Evolutionary conservation across 2,329 filamentous ascomycete genomes (phyloP).

Genomic region (Microdochium nivale): DNA sequence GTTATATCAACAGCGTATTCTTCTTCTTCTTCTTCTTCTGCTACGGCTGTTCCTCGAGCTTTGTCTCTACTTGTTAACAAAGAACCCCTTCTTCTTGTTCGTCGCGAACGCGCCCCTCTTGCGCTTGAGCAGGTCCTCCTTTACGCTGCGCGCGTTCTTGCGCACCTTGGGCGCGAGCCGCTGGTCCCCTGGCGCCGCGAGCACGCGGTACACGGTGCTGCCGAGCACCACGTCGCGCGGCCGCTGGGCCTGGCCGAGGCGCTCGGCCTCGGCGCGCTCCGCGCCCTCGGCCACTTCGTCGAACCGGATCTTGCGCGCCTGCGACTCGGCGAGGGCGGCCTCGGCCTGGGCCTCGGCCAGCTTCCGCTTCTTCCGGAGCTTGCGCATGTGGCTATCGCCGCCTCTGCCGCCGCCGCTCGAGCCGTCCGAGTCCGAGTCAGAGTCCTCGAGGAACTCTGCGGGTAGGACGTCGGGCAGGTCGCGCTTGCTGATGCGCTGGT

Average conservation of each 20-base stretch:
- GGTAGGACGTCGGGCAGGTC: slow-evolving; percentile 39
- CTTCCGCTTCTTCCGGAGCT: background rate
- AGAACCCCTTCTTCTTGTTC: slow-evolving; percentile 33
- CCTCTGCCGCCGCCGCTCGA: slow-evolving; percentile 28
- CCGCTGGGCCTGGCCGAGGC: slow-evolving; percentile 18
- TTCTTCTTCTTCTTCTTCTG: too few species aligned
- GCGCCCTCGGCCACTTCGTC: slow-evolving; percentile 23
- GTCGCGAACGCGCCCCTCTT: slow-evolving; percentile 23
- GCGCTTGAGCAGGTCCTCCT: slow-evolving; percentile 36
- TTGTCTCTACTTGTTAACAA: slow-evolving; percentile 28
- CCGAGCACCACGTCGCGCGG: slow-evolving; percentile 41
- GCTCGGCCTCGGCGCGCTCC: slow-evolving; percentile 26
- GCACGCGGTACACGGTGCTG: slow-evolving; percentile 42
- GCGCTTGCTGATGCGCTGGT: slow-evolving; percentile 23
- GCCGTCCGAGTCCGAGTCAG: slow-evolving; percentile 11
- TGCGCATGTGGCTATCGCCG: slow-evolving; percentile 11
- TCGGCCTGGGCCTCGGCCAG: background rate
- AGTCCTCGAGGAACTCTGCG: slow-evolving; percentile 43
- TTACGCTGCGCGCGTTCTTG: slow-evolving; percentile 31
- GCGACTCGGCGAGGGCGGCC: background rate
- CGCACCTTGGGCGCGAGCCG: slow-evolving; percentile 38
- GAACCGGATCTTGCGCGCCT: background rate
- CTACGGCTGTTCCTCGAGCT: too few species aligned
- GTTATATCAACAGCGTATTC: too few species aligned
- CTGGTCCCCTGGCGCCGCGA: slow-evolving; percentile 33